Base-by-base conservation (phyloP, 345 rosid species). In the Sisymbrium altissimum region DNA sequence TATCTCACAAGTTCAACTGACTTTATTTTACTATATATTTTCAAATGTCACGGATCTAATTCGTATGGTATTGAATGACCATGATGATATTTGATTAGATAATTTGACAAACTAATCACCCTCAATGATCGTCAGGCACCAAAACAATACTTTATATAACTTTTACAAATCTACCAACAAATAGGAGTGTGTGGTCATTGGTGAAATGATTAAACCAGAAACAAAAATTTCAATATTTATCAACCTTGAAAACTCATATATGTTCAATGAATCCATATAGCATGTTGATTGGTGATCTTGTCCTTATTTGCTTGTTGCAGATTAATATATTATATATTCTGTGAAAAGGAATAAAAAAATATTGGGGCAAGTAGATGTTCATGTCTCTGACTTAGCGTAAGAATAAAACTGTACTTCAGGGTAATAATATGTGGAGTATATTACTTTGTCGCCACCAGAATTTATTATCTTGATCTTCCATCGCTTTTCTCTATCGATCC, bases 191-290 rank as follows among this genome's bases (percentile, higher is more conserved):
- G 41, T 52, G 64, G 70, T 60, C 70, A 75, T 18, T 4, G 35
- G 14, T 25, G 73, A 74, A 59, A 75, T 68, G 69, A 59, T 52
- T 50, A 60, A 35, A 69, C 36, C 21, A 68, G 3, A 44, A 14
- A 53, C 19, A 40, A 49, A 32, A 65, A 19, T 11, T 55, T 56
- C 7, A 32, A 32, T 55, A 29, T 40, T 40, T 39, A 43, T 10
- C 39, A 71, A 25, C 18, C 27, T 27, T 19, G 27, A 48, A 70
- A 70, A 64, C 27, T 54, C 44, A 45, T 76, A 35, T 43, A 70
- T 70, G 75, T 76, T 63, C 80, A 76, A 63, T 76, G 80, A 53
- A 76, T 76, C 71, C 17, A 52, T 60, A 38, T n/a, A 62, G 29
- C 14, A 3, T 49, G 40, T 43, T 75, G 73, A 67, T 75, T 49